These are phyloP conservation scores for Chenopodium berlandieri DNA, from an alignment of 148 eudicot species.

Conservation along the genomic window DNA sequence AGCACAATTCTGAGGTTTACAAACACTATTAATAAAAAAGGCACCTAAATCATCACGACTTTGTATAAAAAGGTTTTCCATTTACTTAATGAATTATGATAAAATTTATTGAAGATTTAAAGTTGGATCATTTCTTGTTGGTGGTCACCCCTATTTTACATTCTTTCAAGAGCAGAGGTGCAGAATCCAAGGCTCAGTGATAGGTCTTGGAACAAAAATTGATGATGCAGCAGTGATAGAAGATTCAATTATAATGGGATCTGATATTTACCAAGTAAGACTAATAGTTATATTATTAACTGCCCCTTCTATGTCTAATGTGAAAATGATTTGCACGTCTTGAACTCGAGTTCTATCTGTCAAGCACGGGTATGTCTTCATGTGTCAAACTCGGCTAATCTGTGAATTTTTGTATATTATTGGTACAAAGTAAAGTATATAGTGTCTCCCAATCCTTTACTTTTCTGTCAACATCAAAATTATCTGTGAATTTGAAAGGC, in stretches of 20 bases:
- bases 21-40: too few species aligned
- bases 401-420: too few species aligned
- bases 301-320: not conserved
- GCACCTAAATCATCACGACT: not conserved
- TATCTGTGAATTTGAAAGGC: not conserved
- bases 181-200: constrained; percentile 60
- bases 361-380: too few species aligned
- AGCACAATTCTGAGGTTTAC: not conserved
- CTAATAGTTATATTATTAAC: not conserved
- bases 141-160: not conserved
- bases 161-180: constrained; percentile 51
- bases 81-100: too few species aligned
- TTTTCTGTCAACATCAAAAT: not conserved
- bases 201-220: constrained; percentile 61
- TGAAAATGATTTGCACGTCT: too few species aligned
- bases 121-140: constrained; percentile 8
- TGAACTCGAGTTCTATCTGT: too few species aligned
- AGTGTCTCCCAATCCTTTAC: too few species aligned
- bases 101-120: too few species aligned
- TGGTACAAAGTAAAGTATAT: too few species aligned
- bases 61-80: too few species aligned
- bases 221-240: constrained; percentile 58
- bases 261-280: constrained; percentile 68
- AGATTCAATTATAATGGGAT: constrained; percentile 77
- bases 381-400: too few species aligned